A percentile compares a stretch with the other conserved stretches of the same genome.
phyloP scores from a whole-genome alignment of 805 yeast genomes.

The Nakazawaea wickerhamii region DNA sequence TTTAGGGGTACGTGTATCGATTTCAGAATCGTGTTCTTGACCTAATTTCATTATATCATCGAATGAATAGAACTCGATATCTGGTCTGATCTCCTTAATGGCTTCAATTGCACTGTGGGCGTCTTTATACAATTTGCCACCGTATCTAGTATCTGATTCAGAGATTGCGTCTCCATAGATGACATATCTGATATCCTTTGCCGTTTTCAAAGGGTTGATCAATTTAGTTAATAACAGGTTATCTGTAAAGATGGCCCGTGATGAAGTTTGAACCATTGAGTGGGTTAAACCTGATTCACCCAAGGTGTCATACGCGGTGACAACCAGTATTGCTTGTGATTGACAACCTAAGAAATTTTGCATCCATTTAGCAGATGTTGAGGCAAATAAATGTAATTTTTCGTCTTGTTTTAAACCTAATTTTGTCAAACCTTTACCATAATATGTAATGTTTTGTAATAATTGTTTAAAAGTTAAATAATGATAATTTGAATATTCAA shows the following conservation, averaged over 20 bases:
- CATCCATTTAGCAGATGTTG: slow-evolving; percentile 90
- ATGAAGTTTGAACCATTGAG: slow-evolving; percentile 77
- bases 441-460: slow-evolving; percentile 37
- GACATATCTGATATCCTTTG: slow-evolving; percentile 56
- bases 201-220: slow-evolving; percentile 64
- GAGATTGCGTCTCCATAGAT: slow-evolving; percentile 64
- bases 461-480: slow-evolving; percentile 60
- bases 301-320: slow-evolving; percentile 93
- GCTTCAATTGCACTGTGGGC: slow-evolving; percentile 56
- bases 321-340: slow-evolving; percentile 77
- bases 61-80: slow-evolving; percentile 58
- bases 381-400: slow-evolving; percentile 77
- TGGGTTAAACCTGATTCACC: slow-evolving; percentile 87
- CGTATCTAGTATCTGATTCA: slow-evolving; percentile 55
- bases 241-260: slow-evolving; percentile 80
- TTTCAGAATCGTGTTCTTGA: slow-evolving; percentile 34
- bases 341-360: slow-evolving; percentile 74
- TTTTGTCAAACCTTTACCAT: slow-evolving; percentile 72
- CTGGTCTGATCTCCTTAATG: slow-evolving; percentile 67
- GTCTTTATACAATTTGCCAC: slow-evolving; percentile 52
- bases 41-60: slow-evolving; percentile 69
- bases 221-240: slow-evolving; percentile 63
- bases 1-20: slow-evolving; percentile 38
- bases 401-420: slow-evolving; percentile 61
- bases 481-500: slow-evolving; percentile 70